These are phyloP conservation scores for Funneliformis caledonium DNA, from an alignment of 371 early-diverging fungal species.

Conservation along the genomic window DNA sequence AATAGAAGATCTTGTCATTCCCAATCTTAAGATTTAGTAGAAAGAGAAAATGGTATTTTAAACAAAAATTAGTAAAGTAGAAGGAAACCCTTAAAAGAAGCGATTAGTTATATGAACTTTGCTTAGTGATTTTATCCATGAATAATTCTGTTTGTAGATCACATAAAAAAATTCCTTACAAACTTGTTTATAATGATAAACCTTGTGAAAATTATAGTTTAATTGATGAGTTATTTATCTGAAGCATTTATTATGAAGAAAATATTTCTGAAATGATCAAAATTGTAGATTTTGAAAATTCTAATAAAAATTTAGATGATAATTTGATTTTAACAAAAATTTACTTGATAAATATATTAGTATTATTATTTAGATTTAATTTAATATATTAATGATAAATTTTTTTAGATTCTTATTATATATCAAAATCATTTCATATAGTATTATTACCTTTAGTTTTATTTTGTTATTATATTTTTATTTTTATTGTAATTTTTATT, in stretches of 20 bases:
- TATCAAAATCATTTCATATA: too few relatives aligned
- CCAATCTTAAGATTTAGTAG: neutral
- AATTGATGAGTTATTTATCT: neutral
- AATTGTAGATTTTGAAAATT: neutral
- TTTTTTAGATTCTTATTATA: too few relatives aligned
- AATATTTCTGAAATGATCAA: neutral
- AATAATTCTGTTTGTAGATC: neutral
- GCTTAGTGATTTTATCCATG: neutral
- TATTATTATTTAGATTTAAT: too few relatives aligned
- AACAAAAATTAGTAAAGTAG: constrained; percentile 1
- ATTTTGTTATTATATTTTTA: too few relatives aligned
- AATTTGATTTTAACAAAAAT: too few relatives aligned
- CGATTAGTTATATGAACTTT: neutral
- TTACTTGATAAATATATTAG: too few relatives aligned
- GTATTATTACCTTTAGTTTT: too few relatives aligned
- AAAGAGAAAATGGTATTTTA: neutral
- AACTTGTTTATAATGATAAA: neutral
- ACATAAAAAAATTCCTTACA: neutral
- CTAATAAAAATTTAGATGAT: too few relatives aligned
- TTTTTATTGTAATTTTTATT: too few relatives aligned
- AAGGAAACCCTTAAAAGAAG: neutral
- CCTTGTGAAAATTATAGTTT: neutral
- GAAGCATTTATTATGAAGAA: neutral
- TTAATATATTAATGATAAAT: too few relatives aligned
- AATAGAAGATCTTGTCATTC: constrained; percentile 21